These are phyloP conservation scores for Colletotrichum costaricense DNA, from an alignment of 2,329 filamentous ascomycete species.

Conservation along the genomic window DNA sequence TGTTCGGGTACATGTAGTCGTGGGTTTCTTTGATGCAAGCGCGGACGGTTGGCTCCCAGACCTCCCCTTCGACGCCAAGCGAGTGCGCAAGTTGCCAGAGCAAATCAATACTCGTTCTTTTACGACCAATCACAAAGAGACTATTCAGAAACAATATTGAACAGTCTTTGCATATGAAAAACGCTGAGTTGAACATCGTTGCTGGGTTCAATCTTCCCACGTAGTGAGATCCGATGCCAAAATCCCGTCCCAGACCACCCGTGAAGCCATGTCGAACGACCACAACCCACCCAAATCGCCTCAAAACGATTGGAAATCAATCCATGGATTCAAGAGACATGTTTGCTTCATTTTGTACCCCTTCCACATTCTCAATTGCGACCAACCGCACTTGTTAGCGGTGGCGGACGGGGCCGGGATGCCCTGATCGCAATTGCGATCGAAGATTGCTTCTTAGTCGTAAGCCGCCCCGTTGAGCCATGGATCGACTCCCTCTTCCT, in stretches of 20 bases:
- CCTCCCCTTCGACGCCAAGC: neutral
- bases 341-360: neutral
- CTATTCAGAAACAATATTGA: neutral
- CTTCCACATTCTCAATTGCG: slow-evolving; percentile 25
- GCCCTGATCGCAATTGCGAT: slow-evolving; percentile 37
- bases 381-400: slow-evolving; percentile 22
- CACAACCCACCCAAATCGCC: neutral
- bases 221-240: neutral
- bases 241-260: neutral
- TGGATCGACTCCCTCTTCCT: slow-evolving; percentile 22
- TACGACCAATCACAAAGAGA: neutral
- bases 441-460: slow-evolving; percentile 36
- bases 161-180: too few species aligned
- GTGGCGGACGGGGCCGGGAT: slow-evolving; percentile 30
- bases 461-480: slow-evolving; percentile 32
- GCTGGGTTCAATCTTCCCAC: neutral
- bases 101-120: slow-evolving; percentile 3
- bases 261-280: slow-evolving; percentile 6
- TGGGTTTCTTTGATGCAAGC: neutral
- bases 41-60: neutral
- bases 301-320: neutral
- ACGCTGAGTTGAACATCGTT: neutral
- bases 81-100: neutral
- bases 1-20: neutral
- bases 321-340: neutral